Conservation (phyloP, 148 eudicot genomes). For the Nepenthes gracilis region DNA sequence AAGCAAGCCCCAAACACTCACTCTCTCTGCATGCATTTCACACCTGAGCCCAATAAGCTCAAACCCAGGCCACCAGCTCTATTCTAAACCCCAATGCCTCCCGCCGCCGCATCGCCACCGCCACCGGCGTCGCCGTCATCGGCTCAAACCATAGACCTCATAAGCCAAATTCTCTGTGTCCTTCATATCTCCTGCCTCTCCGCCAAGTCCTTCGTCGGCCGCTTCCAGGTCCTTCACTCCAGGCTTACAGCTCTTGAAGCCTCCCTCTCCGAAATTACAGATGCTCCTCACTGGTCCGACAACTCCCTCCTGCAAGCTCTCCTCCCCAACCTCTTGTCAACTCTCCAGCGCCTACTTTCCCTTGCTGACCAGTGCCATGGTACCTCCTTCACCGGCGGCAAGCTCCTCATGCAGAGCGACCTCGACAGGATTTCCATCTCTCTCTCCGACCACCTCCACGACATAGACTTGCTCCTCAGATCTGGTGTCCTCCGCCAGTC, state of each 20-base stretch:
- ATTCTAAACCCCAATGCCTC: slow-evolving; percentile 19
- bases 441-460: slow-evolving; percentile 31
- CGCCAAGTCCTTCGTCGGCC: slow-evolving; percentile 37
- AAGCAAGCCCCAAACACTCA: too few relatives aligned
- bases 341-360: slow-evolving; percentile 17
- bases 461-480: slow-evolving; percentile 39
- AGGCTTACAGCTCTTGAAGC: slow-evolving; percentile 31
- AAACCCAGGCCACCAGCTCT: neutral
- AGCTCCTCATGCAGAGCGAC: slow-evolving; percentile 57
- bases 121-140: slow-evolving; percentile 20
- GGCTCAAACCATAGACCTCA: slow-evolving; percentile 18
- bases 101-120: slow-evolving; percentile 18
- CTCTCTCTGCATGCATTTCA: slow-evolving; percentile 1
- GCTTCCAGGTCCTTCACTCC: slow-evolving; percentile 44
- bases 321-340: slow-evolving; percentile 10
- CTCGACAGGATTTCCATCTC: slow-evolving; percentile 48
- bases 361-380: slow-evolving; percentile 26
- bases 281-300: slow-evolving; percentile 40
- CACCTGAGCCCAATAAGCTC: neutral
- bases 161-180: slow-evolving; percentile 20
- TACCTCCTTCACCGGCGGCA: slow-evolving; percentile 16
- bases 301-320: slow-evolving; percentile 28
- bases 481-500: slow-evolving; percentile 53
- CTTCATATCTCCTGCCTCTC: slow-evolving; percentile 36
- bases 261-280: slow-evolving; percentile 28